Conservation (phyloP, 768 basidiomycete species). For the Gautieria morchelliformis region DNA sequence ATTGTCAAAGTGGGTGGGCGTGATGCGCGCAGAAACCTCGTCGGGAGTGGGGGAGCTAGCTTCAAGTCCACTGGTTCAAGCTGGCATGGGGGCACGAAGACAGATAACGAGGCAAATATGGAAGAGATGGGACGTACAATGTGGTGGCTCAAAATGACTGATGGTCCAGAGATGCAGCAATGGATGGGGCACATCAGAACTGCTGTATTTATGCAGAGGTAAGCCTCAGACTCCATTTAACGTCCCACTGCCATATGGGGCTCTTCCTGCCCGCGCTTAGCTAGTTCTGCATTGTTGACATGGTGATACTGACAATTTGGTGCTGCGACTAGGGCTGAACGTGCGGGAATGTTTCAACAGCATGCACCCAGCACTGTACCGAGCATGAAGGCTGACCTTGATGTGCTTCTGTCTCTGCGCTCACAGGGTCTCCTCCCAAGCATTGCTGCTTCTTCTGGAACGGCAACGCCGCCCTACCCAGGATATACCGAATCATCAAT, state of each 20-base stretch:
- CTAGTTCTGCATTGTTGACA: neutral
- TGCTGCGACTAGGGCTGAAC: neutral
- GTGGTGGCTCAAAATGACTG: constrained; percentile 63
- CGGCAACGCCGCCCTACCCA: neutral
- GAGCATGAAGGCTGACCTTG: neutral
- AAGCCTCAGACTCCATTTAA: neutral
- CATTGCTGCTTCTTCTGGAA: neutral
- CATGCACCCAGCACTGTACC: neutral
- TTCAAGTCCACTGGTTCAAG: neutral
- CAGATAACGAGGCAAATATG: constrained; percentile 8
- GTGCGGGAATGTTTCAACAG: neutral
- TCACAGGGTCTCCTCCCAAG: neutral
- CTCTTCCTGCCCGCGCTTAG: constrained; percentile 3
- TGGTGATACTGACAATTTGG: neutral
- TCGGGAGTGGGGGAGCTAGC: neutral
- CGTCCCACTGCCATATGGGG: too few species aligned
- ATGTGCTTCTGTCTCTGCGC: neutral
- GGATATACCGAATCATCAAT: neutral
- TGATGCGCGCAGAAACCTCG: constrained; percentile 38
- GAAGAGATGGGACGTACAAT: constrained; percentile 47
- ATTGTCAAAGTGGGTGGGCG: constrained; percentile 63
- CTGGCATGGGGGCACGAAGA: neutral
- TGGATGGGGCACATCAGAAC: constrained; percentile 74
- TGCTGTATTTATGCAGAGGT: constrained; percentile 49
- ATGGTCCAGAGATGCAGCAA: constrained; percentile 51